These are phyloP conservation scores for Rhododendron griersonianum DNA, from an alignment of 148 eudicot species.

Conservation along the genomic window DNA sequence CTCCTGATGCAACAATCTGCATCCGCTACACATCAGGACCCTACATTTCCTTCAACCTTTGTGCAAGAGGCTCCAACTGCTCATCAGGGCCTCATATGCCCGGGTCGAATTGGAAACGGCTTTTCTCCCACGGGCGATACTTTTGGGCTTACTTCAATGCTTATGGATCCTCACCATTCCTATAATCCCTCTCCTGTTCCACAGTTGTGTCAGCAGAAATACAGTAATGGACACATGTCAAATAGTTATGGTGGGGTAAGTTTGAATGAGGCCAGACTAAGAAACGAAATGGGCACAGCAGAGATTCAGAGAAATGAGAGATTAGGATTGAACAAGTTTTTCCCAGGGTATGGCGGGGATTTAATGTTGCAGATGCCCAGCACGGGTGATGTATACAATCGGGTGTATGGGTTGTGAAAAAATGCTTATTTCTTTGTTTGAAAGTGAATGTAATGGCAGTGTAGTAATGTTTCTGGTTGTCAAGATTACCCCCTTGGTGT, in stretches of 20 bases:
- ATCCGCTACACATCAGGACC: constrained; percentile 23
- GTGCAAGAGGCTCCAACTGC: constrained; percentile 23
- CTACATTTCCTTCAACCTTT: constrained; percentile 23
- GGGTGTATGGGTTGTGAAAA: constrained; percentile 65
- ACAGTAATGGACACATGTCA: constrained; percentile 25
- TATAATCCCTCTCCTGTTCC: constrained; percentile 25
- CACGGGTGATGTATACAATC: constrained; percentile 62
- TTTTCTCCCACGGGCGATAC: constrained; percentile 10
- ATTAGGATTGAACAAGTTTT: constrained; percentile 54
- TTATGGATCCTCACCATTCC: constrained; percentile 25
- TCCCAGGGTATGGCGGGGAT: constrained; percentile 62
- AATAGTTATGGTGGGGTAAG: constrained; percentile 27
- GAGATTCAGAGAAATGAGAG: constrained; percentile 64
- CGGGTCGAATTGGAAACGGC: constrained; percentile 13
- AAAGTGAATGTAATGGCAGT: not conserved
- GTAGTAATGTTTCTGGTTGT: constrained; percentile 4
- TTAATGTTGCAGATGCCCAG: constrained; percentile 58
- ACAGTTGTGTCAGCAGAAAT: constrained; percentile 33
- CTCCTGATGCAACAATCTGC: constrained; percentile 36
- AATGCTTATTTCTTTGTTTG: constrained; percentile 14
- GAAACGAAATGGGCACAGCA: constrained; percentile 42
- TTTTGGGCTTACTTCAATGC: constrained; percentile 26
- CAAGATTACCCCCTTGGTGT: not conserved
- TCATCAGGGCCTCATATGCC: constrained; percentile 20
- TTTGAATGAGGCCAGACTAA: constrained; percentile 36